Evolutionary conservation across 2,329 filamentous ascomycete species (phyloP).

Genomic region (Lachnellula cervina): DNA sequence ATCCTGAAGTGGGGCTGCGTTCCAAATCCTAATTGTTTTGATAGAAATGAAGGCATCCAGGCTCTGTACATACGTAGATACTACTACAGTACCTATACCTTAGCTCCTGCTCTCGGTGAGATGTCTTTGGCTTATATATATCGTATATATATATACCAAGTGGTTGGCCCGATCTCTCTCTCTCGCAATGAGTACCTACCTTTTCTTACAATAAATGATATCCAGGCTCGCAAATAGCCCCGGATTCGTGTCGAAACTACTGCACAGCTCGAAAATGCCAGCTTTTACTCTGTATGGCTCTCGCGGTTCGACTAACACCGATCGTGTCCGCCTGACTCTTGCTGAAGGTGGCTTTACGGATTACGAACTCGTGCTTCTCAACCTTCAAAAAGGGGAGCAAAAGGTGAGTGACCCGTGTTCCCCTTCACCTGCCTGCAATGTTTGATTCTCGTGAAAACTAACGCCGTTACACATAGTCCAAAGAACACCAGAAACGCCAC

Average conservation of each 20-base stretch:
- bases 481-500: conserved; percentile 36
- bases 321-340: conserved; percentile 40
- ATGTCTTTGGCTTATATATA: conserved; percentile 18
- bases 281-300: conserved; percentile 40
- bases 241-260: conserved; percentile 26
- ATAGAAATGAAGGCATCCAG: conserved; percentile 12
- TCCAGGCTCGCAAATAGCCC: conserved; percentile 27
- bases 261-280: conserved; percentile 36
- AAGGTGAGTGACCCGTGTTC: conserved; percentile 32
- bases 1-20: conserved; percentile 6
- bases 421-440: conserved; percentile 13
- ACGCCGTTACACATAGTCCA: conserved; percentile 30
- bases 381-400: conserved; percentile 38
- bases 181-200: conserved; percentile 13
- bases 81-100: not conserved
- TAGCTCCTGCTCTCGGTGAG: conserved; percentile 14
- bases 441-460: conserved; percentile 19
- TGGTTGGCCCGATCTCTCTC: conserved; percentile 12
- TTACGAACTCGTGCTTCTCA: conserved; percentile 36
- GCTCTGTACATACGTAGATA: conserved; percentile 5
- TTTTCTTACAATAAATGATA: conserved; percentile 20
- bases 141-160: not conserved
- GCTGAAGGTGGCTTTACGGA: conserved; percentile 41
- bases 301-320: conserved; percentile 39
- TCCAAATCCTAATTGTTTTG: conserved; percentile 9